Conservation (phyloP, 176 grass and related monocot genomes). For the Oryza rufipogon region DNA sequence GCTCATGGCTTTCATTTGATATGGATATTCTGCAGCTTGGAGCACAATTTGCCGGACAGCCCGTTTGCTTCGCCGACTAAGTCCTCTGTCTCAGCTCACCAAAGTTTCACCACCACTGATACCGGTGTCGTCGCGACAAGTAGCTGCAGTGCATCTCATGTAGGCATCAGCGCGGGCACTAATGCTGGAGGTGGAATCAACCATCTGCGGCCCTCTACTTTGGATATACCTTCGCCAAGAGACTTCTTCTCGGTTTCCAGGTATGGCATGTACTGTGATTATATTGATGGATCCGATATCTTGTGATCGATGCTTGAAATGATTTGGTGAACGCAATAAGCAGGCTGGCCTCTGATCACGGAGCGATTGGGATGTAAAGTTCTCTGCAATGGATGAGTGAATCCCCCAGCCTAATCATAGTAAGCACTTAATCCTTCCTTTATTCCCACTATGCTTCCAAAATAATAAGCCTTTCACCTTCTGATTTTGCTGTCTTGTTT, state of each 20-base stretch:
- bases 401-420: slow-evolving; percentile 72
- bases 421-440: slow-evolving; percentile 52
- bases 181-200: slow-evolving; percentile 24
- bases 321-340: slow-evolving; percentile 45
- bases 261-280: slow-evolving; percentile 20
- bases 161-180: background rate
- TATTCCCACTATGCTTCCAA: slow-evolving; percentile 27
- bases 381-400: slow-evolving; percentile 40
- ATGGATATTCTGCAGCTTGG: slow-evolving; percentile 46
- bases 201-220: slow-evolving; percentile 43
- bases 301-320: slow-evolving; percentile 33
- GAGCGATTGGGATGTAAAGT: slow-evolving; percentile 84
- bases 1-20: slow-evolving; percentile 9
- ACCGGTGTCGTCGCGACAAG: background rate
- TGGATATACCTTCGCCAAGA: slow-evolving; percentile 60
- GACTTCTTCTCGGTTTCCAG: slow-evolving; percentile 70
- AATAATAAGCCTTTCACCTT: slow-evolving; percentile 39
- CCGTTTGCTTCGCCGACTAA: slow-evolving; percentile 76
- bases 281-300: background rate
- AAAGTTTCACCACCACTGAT: slow-evolving; percentile 30
- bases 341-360: slow-evolving; percentile 78
- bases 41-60: slow-evolving; percentile 85
- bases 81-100: slow-evolving; percentile 4
- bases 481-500: slow-evolving; percentile 32
- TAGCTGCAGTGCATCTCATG: slow-evolving; percentile 4